phyloP scores from a whole-genome alignment of 495 filamentous ascomycete genomes.

The Penicillium egyptiacum region DNA sequence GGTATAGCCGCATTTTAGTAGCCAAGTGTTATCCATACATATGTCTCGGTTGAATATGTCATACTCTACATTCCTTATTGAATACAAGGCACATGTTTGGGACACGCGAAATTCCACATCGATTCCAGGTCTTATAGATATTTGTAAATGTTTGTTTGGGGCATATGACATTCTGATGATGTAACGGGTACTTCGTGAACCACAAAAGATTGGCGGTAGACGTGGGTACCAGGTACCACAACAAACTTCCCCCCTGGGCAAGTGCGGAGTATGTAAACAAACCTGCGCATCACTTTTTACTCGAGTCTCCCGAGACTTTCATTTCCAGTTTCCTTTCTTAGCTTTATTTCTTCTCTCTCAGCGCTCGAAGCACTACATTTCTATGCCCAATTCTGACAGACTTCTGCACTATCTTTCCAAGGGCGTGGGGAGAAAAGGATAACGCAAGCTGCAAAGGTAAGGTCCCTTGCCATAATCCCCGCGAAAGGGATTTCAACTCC shows the following conservation, averaged over 20 bases:
- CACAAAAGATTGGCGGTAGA: neutral
- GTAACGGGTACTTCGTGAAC: slow-evolving; percentile 10
- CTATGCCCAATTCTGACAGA: slow-evolving; percentile 1
- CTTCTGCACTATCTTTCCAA: slow-evolving; percentile 15
- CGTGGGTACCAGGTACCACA: slow-evolving; percentile 22
- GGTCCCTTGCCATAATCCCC: slow-evolving; percentile 15
- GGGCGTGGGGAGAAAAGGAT: slow-evolving; percentile 17
- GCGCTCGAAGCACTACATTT: neutral
- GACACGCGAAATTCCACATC: slow-evolving; percentile 21
- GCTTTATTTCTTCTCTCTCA: neutral
- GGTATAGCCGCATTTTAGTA: neutral
- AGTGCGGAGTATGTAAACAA: slow-evolving; percentile 36
- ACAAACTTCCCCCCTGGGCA: slow-evolving; percentile 34
- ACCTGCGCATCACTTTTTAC: slow-evolving; percentile 6
- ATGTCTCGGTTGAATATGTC: neutral
- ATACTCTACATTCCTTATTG: slow-evolving; percentile 14
- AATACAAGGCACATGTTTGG: slow-evolving; percentile 17
- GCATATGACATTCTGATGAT: neutral
- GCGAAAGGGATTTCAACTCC: slow-evolving; percentile 1
- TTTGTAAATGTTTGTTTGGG: slow-evolving; percentile 4
- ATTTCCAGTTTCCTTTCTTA: neutral
- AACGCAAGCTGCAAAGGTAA: slow-evolving; percentile 18
- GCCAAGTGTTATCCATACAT: neutral
- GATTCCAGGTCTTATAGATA: slow-evolving; percentile 10
- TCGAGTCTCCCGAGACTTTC: neutral